Evolutionary conservation across 2,329 filamentous ascomycete genomes (phyloP).

Genomic region (Penicillium sp.): DNA sequence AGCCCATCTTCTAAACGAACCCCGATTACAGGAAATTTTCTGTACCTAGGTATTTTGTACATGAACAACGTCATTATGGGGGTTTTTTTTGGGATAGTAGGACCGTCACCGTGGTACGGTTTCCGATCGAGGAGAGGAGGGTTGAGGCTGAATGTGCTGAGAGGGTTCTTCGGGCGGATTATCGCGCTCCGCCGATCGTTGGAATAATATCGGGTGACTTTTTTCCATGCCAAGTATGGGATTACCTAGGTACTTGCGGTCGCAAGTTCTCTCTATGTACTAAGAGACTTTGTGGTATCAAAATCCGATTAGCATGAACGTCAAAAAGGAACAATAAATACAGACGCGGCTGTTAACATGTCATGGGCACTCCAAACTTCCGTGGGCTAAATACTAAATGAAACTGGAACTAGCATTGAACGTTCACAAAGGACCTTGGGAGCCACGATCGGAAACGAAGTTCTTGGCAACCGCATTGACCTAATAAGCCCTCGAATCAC

Average conservation of each 20-base stretch:
- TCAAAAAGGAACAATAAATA: not conserved
- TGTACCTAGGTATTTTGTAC: not conserved
- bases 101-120: constrained; percentile 46
- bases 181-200: too few species aligned
- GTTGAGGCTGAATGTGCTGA: constrained; percentile 37
- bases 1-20: not conserved
- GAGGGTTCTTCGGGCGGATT: constrained; percentile 11
- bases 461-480: not conserved
- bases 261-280: too few species aligned
- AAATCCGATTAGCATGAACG: not conserved
- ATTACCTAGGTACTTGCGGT: too few species aligned
- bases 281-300: too few species aligned
- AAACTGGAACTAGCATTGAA: not conserved
- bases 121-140: constrained; percentile 41
- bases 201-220: too few species aligned
- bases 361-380: not conserved
- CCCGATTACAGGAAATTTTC: not conserved
- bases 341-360: not conserved
- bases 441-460: not conserved
- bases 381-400: not conserved
- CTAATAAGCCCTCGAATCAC: not conserved
- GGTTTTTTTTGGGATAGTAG: constrained; percentile 24
- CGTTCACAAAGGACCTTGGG: not conserved
- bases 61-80: not conserved
- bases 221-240: too few species aligned